phyloP scores from a whole-genome alignment of 192 early-diverging fungal species.

The Funneliformis mosseae region DNA sequence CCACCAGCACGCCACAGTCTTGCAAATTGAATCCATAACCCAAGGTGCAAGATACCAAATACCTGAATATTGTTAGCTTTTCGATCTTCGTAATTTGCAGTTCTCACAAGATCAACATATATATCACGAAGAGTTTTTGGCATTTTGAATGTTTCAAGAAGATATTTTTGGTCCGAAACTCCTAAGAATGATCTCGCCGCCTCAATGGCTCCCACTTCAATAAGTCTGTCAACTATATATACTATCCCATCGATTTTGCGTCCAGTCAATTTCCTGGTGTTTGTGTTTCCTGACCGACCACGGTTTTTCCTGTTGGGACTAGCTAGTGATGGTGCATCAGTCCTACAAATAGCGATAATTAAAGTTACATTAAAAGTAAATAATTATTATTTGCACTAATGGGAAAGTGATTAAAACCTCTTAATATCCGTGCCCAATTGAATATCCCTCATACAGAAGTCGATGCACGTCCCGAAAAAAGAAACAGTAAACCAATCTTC shows the following conservation, averaged over 20 bases:
- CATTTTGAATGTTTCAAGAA: slow-evolving; percentile 28
- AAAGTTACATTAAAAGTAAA: slow-evolving; percentile 11
- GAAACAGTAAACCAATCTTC: slow-evolving; percentile 22
- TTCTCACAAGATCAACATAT: slow-evolving; percentile 22
- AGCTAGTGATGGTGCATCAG: slow-evolving; percentile 15
- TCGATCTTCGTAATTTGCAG: slow-evolving; percentile 21
- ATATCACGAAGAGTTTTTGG: slow-evolving; percentile 26
- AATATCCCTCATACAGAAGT: slow-evolving; percentile 10
- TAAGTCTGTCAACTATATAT: not conserved
- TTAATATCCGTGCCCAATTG: slow-evolving; percentile 27
- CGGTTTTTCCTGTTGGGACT: slow-evolving; percentile 26
- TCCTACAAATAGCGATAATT: slow-evolving; percentile 21
- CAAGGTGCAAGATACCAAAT: slow-evolving; percentile 27
- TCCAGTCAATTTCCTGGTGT: slow-evolving; percentile 15
- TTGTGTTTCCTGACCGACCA: slow-evolving; percentile 1
- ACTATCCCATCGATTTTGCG: slow-evolving; percentile 31
- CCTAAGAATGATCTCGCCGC: slow-evolving; percentile 16
- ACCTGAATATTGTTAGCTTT: slow-evolving; percentile 29
- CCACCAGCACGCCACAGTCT: slow-evolving; percentile 26
- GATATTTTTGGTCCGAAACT: slow-evolving; percentile 23
- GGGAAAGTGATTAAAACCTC: slow-evolving; percentile 20
- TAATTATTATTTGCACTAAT: slow-evolving; percentile 7
- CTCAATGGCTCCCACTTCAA: slow-evolving; percentile 20
- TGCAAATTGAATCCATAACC: slow-evolving; percentile 17
- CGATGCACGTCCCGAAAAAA: slow-evolving; percentile 25